phyloP scores from a whole-genome alignment of 768 basidiomycete species.

The Coprinopsis marcescibilis region DNA sequence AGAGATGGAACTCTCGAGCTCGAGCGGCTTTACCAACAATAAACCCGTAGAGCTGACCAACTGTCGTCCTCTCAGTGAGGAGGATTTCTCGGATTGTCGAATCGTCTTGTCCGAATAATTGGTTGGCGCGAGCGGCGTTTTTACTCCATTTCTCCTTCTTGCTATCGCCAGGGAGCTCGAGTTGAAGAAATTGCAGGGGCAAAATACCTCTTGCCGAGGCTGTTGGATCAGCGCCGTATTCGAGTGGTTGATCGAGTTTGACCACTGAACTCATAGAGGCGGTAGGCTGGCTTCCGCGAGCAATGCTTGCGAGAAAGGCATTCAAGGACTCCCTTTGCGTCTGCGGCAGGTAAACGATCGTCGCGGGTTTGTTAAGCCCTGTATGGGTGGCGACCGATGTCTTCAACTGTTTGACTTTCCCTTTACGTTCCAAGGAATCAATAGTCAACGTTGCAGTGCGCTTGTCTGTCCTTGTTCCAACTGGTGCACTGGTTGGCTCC shows the following conservation, averaged over 20 bases:
- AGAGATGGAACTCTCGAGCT: conserved; percentile 58
- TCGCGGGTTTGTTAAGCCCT: conserved; percentile 52
- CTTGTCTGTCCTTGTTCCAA: conserved; percentile 67
- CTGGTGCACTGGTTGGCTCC: conserved; percentile 65
- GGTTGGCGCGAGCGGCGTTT: conserved; percentile 39
- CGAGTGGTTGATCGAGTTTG: conserved; percentile 47
- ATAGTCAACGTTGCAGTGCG: conserved; percentile 60
- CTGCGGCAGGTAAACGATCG: conserved; percentile 61
- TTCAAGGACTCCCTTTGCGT: conserved; percentile 48
- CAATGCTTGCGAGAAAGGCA: conserved; percentile 51
- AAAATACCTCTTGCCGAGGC: conserved; percentile 26
- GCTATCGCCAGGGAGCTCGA: conserved; percentile 37
- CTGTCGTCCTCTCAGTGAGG: conserved; percentile 61
- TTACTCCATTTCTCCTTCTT: conserved; percentile 40
- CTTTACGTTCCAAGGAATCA: conserved; percentile 55
- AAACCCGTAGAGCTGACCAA: conserved; percentile 74
- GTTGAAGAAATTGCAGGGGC: conserved; percentile 41
- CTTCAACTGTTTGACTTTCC: conserved; percentile 64
- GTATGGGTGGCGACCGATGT: conserved; percentile 57
- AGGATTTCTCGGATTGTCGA: conserved; percentile 53
- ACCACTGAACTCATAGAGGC: conserved; percentile 34
- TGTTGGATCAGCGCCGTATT: conserved; percentile 44
- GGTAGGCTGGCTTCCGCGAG: conserved; percentile 31
- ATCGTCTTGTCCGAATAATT: conserved; percentile 50
- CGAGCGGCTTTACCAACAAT: conserved; percentile 62